Base-by-base conservation (phyloP, 164 flowering plant genomes). In the Annona squamosa region DNA sequence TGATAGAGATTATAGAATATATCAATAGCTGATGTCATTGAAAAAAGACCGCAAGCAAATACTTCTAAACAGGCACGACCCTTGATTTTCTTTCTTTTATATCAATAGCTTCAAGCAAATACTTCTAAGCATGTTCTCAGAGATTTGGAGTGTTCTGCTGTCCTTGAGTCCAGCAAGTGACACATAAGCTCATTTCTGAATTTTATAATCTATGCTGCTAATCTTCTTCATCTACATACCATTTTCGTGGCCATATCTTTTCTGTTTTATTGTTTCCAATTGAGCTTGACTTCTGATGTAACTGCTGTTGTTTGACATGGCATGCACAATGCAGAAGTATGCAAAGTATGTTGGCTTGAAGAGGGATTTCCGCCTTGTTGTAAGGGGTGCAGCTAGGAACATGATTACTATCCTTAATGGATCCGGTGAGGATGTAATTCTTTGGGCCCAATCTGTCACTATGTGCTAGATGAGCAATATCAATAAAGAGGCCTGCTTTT, bases 311-410 rank as follows among this genome's bases (percentile, higher is more conserved):
- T 70, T 72, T 1, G 52, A 10, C 61, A 3, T 56, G 59, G 57
- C 65, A 26, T 64, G 67, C 13, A 74, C 13, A 73, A 48, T 83
- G 73, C 81, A 96, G 99, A 96, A 92, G 87, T 96, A 93, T 84
- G 97, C 97, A 66, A 91, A 90, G 79, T 71, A 91, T 85, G 97
- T 96, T 77, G 99, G 99, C 44, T 70, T 89, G 81, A 96, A 92
- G 89, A 87, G 97, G 82, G 97, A 92, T 79, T 93, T 96, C 76
- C 95, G 99, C 65, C 91, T 96, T 62, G 98, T 90, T 16, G 98
- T 93, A 2, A 85, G 99, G 73, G 99, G 99, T 81, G 93, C 91
- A 78, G 98, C 99, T 75, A 94, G 97, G 65, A 93, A 93, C 80
- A 96, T 96, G 99, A 82, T 92, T 77, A 26, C 85, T 44, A 91